Base-by-base conservation (phyloP, 495 filamentous ascomycete species). In the Aspergillus ellipticus region DNA sequence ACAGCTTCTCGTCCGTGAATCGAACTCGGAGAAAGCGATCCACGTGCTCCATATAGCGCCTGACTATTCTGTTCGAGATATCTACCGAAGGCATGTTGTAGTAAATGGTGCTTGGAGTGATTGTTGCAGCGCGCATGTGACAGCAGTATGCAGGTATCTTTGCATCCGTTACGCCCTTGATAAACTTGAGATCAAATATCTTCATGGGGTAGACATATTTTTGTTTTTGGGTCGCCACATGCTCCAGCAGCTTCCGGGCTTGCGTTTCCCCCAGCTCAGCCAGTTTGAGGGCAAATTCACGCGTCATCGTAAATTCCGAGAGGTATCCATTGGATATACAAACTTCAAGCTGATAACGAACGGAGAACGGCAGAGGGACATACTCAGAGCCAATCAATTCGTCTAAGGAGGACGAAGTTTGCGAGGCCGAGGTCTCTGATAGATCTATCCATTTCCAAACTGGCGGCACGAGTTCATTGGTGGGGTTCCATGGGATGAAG, bases 1-100 rank as follows among this genome's bases (percentile, higher is more conserved):
- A 49, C 6, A 81, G 77, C 47, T 85, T 78, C 68, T 97, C 94
- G 54, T 97, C 94, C 0, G 85, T 87, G 64, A 99, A 97, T 56
- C 91, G 86, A 19, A 97, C 85, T 3, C 94, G 85, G n/a, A 98
- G 75, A 55, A 98, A 98, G 8, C 86, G 83, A 63, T 96, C 90
- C n/a, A 77, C 69, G 49, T 86, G 69, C 37, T 84, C 69, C 6
- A 75, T 68, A 66, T 85, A 95, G 9, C 85, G 77, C 33, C 94
- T 81, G 24, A 96, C 80, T 4, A 98, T 85, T 6, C 93, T 82
- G 62, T 98, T 98, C 0, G 93, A 91, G 0, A 85, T 89, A 61
- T 98, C 94, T 0, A 95, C 81, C 0, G 79, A 81, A 0, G 95
- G 92, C 0, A 84, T 87, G 54, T 77, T 85, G 60, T 87, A 90